Conservation (phyloP, 768 basidiomycete species). For the Xerocomellus intermedius region DNA sequence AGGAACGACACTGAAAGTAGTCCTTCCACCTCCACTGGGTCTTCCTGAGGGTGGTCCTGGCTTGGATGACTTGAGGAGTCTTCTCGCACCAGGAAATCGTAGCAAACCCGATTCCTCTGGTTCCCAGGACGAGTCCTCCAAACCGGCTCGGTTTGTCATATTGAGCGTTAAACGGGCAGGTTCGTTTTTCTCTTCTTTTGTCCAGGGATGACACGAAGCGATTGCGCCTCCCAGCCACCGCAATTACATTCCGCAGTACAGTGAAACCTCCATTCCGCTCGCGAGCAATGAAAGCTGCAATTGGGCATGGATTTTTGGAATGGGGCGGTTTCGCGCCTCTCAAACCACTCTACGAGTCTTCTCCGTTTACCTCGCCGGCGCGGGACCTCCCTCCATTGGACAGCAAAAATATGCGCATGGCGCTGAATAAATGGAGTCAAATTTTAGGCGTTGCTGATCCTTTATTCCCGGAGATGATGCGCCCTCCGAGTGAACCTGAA, state of each 20-base stretch:
- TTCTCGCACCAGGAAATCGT: constrained; percentile 24
- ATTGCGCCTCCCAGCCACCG: constrained; percentile 7
- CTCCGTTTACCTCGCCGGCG: constrained; percentile 24
- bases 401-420: constrained; percentile 29
- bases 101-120: not conserved
- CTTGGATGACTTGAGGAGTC: constrained; percentile 29
- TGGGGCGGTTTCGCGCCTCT: constrained; percentile 34
- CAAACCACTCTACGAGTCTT: constrained; percentile 29
- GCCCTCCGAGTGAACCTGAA: constrained; percentile 1
- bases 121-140: constrained; percentile 2
- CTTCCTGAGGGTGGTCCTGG: constrained; percentile 34
- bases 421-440: constrained; percentile 35
- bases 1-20: constrained; percentile 34
- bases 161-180: constrained; percentile 26
- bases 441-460: constrained; percentile 33
- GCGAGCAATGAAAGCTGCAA: constrained; percentile 28
- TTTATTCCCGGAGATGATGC: constrained; percentile 31
- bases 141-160: constrained; percentile 10
- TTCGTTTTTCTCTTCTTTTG: constrained; percentile 10
- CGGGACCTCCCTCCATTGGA: constrained; percentile 17
- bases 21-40: constrained; percentile 22
- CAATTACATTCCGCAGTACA: constrained; percentile 23
- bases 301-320: constrained; percentile 32
- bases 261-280: constrained; percentile 29
- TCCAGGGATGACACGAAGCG: not conserved